Percentiles rank a stretch among this genome's conserved stretches.
phyloP scores from a whole-genome alignment of 306 rosid species.

The Quercus wislizeni region DNA sequence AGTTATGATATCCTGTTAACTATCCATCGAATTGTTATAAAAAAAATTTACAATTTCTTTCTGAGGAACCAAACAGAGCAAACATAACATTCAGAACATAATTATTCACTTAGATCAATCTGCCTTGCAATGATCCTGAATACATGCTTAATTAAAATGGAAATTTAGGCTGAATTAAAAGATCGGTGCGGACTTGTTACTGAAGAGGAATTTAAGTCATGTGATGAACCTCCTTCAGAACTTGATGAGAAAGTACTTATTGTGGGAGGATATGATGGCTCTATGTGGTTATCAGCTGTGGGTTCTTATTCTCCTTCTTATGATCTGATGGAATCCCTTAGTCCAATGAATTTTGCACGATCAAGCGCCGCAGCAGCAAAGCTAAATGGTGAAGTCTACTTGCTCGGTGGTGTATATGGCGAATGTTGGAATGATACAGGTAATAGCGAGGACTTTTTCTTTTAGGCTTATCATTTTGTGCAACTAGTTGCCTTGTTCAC shows the following conservation, averaged over 20 bases:
- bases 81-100: neutral
- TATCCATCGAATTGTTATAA: no score
- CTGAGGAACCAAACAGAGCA: neutral
- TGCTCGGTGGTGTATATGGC: conserved; percentile 35
- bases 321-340: conserved; percentile 29
- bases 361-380: conserved; percentile 29
- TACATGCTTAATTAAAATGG: neutral
- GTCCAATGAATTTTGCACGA: conserved; percentile 36
- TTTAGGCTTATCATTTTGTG: neutral
- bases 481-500: neutral
- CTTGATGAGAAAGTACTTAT: conserved; percentile 32
- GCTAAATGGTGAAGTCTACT: conserved; percentile 32
- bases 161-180: conserved; percentile 38
- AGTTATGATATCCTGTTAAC: neutral
- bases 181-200: conserved; percentile 6
- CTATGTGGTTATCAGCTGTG: conserved; percentile 23
- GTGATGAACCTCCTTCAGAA: conserved; percentile 4
- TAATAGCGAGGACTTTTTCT: conserved; percentile 8
- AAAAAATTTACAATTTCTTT: no score
- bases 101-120: neutral
- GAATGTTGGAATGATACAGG: conserved; percentile 39
- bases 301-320: conserved; percentile 30
- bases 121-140: neutral
- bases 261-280: conserved; percentile 49
- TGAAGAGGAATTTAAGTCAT: neutral